Percentiles rank a stretch among this genome's conserved stretches.
phyloP scores from a whole-genome alignment of 179 eudicot genomes.

The Beta corolliflora region DNA sequence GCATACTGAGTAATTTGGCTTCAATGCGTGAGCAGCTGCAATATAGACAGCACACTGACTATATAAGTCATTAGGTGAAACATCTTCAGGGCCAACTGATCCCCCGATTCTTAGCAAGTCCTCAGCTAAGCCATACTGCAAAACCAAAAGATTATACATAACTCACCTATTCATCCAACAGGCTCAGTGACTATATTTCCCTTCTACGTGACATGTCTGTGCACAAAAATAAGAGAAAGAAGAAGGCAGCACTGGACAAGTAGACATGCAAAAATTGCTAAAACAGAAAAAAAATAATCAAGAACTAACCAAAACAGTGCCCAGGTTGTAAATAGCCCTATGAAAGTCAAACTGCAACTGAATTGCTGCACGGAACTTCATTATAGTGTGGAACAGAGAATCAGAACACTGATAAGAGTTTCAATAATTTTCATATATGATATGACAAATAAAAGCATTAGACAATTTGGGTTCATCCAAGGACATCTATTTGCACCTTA shows the following conservation, averaged over 20 bases:
- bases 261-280: background rate
- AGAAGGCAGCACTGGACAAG: background rate
- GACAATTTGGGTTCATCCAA: background rate
- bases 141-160: constrained; percentile 24
- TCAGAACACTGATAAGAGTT: constrained; percentile 2
- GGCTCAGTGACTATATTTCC: background rate
- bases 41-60: constrained; percentile 94
- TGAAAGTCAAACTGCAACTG: constrained; percentile 96
- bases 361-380: constrained; percentile 95
- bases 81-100: constrained; percentile 51
- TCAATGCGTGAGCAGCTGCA: constrained; percentile 91
- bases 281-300: background rate
- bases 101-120: constrained; percentile 86
- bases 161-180: background rate
- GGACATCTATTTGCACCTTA: constrained; percentile 53
- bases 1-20: constrained; percentile 82
- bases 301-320: constrained; percentile 86
- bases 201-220: background rate
- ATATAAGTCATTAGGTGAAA: constrained; percentile 74
- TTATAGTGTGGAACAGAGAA: constrained; percentile 9
- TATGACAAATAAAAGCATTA: background rate
- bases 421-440: constrained; percentile 4
- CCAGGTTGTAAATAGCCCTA: constrained; percentile 97
- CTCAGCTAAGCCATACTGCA: constrained; percentile 97
- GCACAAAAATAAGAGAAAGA: background rate